These are phyloP conservation scores for Cucumis cinereus DNA, from an alignment of 306 rosid species.

Conservation along the genomic window DNA sequence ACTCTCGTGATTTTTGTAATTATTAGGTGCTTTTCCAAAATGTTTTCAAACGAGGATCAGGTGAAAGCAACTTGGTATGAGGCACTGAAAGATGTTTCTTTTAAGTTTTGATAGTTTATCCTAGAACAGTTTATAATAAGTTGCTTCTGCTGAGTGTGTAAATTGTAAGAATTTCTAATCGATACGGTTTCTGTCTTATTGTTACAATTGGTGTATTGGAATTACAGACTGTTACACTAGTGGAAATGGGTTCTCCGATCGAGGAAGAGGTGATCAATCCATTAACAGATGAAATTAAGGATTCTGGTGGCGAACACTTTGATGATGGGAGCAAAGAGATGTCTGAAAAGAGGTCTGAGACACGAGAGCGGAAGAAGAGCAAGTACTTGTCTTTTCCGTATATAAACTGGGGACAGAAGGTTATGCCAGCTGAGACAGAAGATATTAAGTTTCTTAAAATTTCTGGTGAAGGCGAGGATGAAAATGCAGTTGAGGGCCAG, in stretches of 20 bases:
- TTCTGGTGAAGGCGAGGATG: background rate
- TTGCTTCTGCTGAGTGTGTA: too few relatives aligned
- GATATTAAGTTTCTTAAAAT: background rate
- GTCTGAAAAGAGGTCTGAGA: constrained; percentile 29
- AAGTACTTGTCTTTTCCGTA: constrained; percentile 76
- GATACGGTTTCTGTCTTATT: too few relatives aligned
- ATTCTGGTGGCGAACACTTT: background rate
- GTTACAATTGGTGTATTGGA: too few relatives aligned
- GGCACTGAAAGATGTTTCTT: too few relatives aligned
- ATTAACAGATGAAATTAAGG: constrained; percentile 2
- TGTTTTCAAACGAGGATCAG: too few relatives aligned
- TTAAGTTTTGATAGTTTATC: too few relatives aligned
- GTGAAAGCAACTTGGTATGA: too few relatives aligned
- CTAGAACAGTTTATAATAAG: too few relatives aligned
- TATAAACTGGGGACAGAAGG: constrained; percentile 32
- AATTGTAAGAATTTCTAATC: too few relatives aligned
- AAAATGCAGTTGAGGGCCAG: background rate
- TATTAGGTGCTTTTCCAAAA: too few relatives aligned
- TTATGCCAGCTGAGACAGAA: constrained; percentile 4
- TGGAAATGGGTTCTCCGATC: constrained; percentile 1
- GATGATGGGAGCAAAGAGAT: constrained; percentile 7
- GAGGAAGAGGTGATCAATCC: background rate
- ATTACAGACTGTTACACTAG: background rate
- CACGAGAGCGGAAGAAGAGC: constrained; percentile 65
- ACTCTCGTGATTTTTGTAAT: too few relatives aligned